Evolutionary conservation across 169 alveolate genomes (phyloP).

Genomic region (Plasmodium gaboni): DNA sequence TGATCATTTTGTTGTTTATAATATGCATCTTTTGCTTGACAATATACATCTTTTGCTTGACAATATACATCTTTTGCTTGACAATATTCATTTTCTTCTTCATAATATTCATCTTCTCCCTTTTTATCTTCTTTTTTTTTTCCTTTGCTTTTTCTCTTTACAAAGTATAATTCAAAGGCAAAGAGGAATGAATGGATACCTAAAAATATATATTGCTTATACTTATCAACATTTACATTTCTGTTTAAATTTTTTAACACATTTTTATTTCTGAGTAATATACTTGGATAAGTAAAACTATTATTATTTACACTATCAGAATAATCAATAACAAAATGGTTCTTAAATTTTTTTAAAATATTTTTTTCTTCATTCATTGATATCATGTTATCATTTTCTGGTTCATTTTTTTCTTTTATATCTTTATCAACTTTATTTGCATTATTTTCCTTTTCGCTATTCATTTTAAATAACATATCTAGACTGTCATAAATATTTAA

Average conservation of each 20-base stretch:
- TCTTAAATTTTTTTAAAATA: slow-evolving; percentile 18
- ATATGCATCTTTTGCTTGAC: too few species aligned
- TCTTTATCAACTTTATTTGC: background rate
- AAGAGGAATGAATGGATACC: slow-evolving; percentile 55
- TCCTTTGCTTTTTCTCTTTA: background rate
- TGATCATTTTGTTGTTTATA: too few species aligned
- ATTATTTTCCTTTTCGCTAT: background rate
- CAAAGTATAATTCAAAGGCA: slow-evolving; percentile 37
- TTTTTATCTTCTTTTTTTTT: background rate
- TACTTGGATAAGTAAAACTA: slow-evolving; percentile 28
- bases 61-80: too few species aligned
- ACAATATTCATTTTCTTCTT: too few species aligned
- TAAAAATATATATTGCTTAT: slow-evolving; percentile 37
- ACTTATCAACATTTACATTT: slow-evolving; percentile 16
- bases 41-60: too few species aligned
- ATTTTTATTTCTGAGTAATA: slow-evolving; percentile 42
- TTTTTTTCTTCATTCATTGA: slow-evolving; percentile 8
- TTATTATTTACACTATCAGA: slow-evolving; percentile 38
- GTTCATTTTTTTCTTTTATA: background rate
- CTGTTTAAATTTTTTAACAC: slow-evolving; percentile 22
- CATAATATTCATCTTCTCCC: background rate
- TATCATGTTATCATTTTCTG: background rate
- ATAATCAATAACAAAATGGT: slow-evolving; percentile 34
- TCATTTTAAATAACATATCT: slow-evolving; percentile 25
- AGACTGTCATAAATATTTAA: slow-evolving; percentile 65